Conservation (phyloP, 176 grass and related monocot species). For the Canna indica region DNA sequence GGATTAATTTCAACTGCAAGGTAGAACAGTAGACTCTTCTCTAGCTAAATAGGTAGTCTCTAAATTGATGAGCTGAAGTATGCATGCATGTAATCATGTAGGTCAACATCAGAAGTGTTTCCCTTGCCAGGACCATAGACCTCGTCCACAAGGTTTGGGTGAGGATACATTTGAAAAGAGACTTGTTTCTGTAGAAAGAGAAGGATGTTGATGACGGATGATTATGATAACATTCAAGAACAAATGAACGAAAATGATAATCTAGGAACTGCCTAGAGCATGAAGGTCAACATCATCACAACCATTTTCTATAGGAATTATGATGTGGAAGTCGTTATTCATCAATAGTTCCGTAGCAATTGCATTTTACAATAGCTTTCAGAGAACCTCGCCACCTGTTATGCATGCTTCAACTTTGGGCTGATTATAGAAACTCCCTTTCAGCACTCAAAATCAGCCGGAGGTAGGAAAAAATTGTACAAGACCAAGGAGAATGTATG, state of each 20-base stretch:
- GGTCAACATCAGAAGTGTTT: neutral
- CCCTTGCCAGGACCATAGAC: neutral
- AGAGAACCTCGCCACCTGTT: neutral
- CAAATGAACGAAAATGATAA: neutral
- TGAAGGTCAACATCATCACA: neutral
- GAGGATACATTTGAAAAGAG: neutral
- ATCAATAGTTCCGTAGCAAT: neutral
- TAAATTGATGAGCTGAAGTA: neutral
- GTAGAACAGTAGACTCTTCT: neutral
- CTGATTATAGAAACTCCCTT: neutral
- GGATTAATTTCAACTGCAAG: neutral
- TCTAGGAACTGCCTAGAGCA: neutral
- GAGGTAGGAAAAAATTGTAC: neutral
- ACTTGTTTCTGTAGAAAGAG: too few relatives aligned
- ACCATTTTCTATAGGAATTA: neutral
- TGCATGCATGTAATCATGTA: neutral
- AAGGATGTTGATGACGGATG: neutral
- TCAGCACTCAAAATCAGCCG: neutral
- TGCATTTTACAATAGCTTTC: neutral
- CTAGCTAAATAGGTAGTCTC: neutral
- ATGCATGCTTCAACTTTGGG: neutral
- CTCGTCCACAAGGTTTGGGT: neutral
- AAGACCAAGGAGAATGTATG: neutral
- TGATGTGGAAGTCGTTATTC: neutral
- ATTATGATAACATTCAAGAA: neutral